phyloP scores from a whole-genome alignment of 2,329 filamentous ascomycete species.

The Cucurbitaria berberidis region DNA sequence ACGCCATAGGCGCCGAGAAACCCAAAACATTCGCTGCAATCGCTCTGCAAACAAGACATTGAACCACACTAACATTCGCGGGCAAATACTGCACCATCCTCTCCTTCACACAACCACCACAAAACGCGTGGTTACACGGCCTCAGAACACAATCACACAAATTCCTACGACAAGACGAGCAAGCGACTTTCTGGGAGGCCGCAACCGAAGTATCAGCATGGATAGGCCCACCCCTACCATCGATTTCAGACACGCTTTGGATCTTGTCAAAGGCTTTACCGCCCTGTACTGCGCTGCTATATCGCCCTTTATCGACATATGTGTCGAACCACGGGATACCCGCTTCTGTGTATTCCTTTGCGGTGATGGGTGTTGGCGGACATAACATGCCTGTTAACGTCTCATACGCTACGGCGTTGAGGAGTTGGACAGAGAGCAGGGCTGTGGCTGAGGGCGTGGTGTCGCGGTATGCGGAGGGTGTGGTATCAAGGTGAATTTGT shows the following conservation, averaged over 20 bases:
- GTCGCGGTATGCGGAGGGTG: not conserved
- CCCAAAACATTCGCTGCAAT: not conserved
- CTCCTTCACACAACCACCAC: not conserved
- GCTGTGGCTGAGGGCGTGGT: not conserved
- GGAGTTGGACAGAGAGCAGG: not conserved
- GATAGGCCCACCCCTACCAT: not conserved
- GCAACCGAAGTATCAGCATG: not conserved
- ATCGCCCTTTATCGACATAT: not conserved
- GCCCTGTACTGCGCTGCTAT: not conserved
- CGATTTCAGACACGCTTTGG: not conserved
- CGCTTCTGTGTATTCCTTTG: not conserved
- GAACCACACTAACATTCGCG: not conserved
- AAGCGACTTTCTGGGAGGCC: not conserved
- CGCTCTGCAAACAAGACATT: not conserved
- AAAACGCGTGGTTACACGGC: not conserved
- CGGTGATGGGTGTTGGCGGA: not conserved
- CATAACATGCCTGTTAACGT: not conserved
- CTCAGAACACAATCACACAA: not conserved
- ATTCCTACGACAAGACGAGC: not conserved
- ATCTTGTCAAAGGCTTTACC: not conserved
- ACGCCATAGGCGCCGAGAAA: not conserved
- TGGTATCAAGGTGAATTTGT: not conserved
- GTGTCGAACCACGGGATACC: not conserved
- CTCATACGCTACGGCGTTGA: not conserved
- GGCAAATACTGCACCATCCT: not conserved